Evolutionary conservation across 2,329 filamentous ascomycete genomes (phyloP).

Genomic region (Cordyceps militaris): DNA sequence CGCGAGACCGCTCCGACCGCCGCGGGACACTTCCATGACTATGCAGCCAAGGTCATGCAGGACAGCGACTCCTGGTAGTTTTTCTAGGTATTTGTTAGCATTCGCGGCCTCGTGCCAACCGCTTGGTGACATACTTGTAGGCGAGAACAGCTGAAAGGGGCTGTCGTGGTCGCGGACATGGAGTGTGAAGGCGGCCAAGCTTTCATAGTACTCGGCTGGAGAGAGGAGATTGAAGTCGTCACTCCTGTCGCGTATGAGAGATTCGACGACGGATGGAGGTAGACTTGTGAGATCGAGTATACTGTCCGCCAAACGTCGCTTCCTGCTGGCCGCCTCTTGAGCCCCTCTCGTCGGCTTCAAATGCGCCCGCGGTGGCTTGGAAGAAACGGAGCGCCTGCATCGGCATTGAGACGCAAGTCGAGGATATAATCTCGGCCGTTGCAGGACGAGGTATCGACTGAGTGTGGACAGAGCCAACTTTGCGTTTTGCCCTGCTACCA

Average conservation of each 20-base stretch:
- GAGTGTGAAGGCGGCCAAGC: background rate
- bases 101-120: background rate
- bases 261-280: background rate
- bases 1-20: conserved; percentile 16
- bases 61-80: conserved; percentile 4
- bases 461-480: background rate
- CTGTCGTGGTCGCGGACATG: background rate
- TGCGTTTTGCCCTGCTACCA: background rate
- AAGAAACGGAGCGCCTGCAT: background rate
- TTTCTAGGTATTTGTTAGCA: background rate
- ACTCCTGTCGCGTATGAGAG: background rate
- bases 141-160: background rate
- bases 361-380: background rate
- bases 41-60: conserved; percentile 26
- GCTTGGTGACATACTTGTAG: background rate
- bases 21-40: conserved; percentile 16
- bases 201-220: background rate
- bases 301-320: background rate
- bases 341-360: background rate
- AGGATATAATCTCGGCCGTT: background rate
- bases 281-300: background rate
- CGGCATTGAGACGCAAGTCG: background rate
- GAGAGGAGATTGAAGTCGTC: background rate
- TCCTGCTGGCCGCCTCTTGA: background rate
- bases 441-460: background rate